These are phyloP conservation scores for Chlorella variabilis DNA, from an alignment of 163 green algal genomes.

Conservation along the genomic window DNA sequence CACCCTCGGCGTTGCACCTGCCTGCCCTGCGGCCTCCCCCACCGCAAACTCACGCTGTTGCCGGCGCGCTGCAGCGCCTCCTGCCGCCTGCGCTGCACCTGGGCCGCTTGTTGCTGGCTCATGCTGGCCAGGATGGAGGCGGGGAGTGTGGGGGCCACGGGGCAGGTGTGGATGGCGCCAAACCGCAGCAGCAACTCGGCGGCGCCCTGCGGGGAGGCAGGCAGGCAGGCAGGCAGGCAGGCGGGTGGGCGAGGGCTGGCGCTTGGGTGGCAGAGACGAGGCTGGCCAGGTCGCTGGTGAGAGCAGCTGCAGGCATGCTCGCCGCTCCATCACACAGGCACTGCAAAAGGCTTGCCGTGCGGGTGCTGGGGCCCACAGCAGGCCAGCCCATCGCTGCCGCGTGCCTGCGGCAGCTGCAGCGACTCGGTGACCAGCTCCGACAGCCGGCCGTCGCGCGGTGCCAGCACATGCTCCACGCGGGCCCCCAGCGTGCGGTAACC, in stretches of 20 bases:
- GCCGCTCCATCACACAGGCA: no score
- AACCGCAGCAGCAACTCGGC: constrained; percentile 65
- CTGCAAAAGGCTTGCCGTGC: no score
- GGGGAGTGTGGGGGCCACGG: constrained; percentile 57
- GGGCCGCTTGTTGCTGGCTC: neutral
- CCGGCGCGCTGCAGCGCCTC: constrained; percentile 19
- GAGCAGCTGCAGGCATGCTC: no score
- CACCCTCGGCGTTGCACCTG: no score
- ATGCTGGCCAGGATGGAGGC: neutral
- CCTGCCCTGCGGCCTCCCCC: no score
- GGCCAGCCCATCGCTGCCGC: neutral
- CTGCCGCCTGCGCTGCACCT: neutral
- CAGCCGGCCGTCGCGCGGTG: constrained; percentile 18
- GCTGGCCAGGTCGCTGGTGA: no score
- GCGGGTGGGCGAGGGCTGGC: neutral
- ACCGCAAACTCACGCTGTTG: constrained; percentile 2
- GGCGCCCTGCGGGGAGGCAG: constrained; percentile 5
- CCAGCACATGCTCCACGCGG: constrained; percentile 45
- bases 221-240: neutral
- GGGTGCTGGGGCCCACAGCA: no score
- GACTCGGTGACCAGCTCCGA: constrained; percentile 31
- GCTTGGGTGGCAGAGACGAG: no score
- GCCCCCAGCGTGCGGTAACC: constrained; percentile 2
- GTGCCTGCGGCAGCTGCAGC: constrained; percentile 27
- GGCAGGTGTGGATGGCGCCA: constrained; percentile 71